Evolutionary conservation across 2,329 filamentous ascomycete species (phyloP), one percentile per base, ranked within the genome.

Genomic region (Pseudogymnoascus sp.): DNA sequence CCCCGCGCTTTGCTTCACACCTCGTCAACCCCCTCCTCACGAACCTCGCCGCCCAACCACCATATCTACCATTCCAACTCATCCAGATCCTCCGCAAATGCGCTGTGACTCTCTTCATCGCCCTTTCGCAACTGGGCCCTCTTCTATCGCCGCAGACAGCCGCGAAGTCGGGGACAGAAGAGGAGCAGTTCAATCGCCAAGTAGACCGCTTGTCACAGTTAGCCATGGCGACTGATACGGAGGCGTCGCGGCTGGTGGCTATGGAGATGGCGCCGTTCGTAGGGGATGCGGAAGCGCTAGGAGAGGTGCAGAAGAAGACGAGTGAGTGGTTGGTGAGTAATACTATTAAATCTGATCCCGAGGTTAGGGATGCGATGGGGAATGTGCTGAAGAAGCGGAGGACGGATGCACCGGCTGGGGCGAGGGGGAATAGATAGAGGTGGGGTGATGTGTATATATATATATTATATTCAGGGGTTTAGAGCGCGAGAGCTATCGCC

Each of bases 261-360:
- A 78, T 96, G 72, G 91, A 95, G 69, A 81, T 92, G 73, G 85
- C 85, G 59, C 93, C 93, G 0, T 97, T 91, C 73, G 83, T 80
- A 58, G 87, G 86, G n/a, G 88, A 95, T 69, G 76, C 81, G 35
- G 80, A 82, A 63, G 79, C 78, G n/a, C 76, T 88, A 54, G 78
- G 78, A 47, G 84, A 84, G 62, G 75, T 95, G 69, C 82, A 85
- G 64, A 80, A 81, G 39, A 89, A 88, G 68, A 82, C 97, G 75
- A 89, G 87, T 74, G 90, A 94, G 69, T 96, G 91, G 81, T 77
- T 97, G 67, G 85, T 97, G 58, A 86, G 95, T 72, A 95, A 95
- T 70, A 92, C 87, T 12, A 88, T 95, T 63, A 81, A 85, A 66
- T 84, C 82, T 57, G 89, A 93, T 73, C 87, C 86, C 0, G 90